Conservation (phyloP, 1,284 basidiomycete genomes). For the Kwoniella shivajii region DNA sequence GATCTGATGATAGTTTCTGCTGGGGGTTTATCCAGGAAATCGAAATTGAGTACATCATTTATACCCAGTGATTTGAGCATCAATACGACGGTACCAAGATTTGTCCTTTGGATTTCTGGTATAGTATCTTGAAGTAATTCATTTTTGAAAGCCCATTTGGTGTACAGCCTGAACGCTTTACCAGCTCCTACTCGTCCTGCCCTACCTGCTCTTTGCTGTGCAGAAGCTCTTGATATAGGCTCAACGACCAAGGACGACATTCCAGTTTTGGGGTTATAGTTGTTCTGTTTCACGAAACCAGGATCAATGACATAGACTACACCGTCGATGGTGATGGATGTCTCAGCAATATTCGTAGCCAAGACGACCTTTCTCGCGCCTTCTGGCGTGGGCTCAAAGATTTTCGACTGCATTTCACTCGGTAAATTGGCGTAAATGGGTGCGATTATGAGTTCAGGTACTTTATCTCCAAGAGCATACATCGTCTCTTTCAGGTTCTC, state of each 20-base stretch:
- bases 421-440: conserved; percentile 98
- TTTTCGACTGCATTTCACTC: conserved; percentile 98
- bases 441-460: conserved; percentile 90
- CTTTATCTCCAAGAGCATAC: conserved; percentile 91
- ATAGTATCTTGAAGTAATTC: conserved; percentile 65
- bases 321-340: conserved; percentile 95
- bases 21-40: conserved; percentile 70
- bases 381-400: conserved; percentile 97
- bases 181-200: conserved; percentile 97
- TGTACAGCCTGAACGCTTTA: conserved; percentile 86
- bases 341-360: conserved; percentile 98
- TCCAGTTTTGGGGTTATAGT: conserved; percentile 92
- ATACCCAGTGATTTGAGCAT: conserved; percentile 66
- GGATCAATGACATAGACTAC: conserved; percentile 98
- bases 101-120: conserved; percentile 61
- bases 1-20: conserved; percentile 97
- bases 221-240: conserved; percentile 93
- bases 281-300: conserved; percentile 96
- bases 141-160: conserved; percentile 66
- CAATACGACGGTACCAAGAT: conserved; percentile 59
- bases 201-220: conserved; percentile 93
- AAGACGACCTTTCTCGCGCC: conserved; percentile 95
- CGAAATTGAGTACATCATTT: conserved; percentile 65
- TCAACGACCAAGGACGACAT: conserved; percentile 95
- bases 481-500: conserved; percentile 96